These are phyloP conservation scores for Phialophora expanda DNA, from an alignment of 2,329 filamentous ascomycete genomes.

Conservation along the genomic window DNA sequence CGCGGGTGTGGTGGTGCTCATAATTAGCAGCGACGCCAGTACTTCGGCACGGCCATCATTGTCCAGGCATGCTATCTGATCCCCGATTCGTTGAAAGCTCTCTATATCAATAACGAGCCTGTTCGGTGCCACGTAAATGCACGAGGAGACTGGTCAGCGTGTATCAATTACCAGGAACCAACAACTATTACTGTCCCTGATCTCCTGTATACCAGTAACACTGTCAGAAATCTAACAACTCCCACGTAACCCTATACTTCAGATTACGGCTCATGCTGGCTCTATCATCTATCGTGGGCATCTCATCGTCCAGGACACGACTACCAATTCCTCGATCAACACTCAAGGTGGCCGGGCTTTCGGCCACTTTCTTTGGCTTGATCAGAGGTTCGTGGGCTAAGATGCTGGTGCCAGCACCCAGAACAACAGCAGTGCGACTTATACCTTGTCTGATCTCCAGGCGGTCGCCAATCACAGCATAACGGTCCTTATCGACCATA, in stretches of 20 bases:
- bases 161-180: constrained; percentile 45
- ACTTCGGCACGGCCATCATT: constrained; percentile 38
- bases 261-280: constrained; percentile 76
- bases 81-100: constrained; percentile 52
- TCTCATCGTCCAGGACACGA: constrained; percentile 67
- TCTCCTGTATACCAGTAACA: constrained; percentile 67
- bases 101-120: constrained; percentile 1
- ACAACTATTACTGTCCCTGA: constrained; percentile 59
- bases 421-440: constrained; percentile 60
- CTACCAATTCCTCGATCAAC: constrained; percentile 56
- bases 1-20: constrained; percentile 73
- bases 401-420: constrained; percentile 62
- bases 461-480: constrained; percentile 63
- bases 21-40: constrained; percentile 76
- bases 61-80: constrained; percentile 31
- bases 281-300: constrained; percentile 71
- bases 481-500: constrained; percentile 74
- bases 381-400: constrained; percentile 67
- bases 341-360: constrained; percentile 72
- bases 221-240: constrained; percentile 58
- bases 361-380: constrained; percentile 70
- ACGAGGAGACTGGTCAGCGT: constrained; percentile 8
- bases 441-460: constrained; percentile 58
- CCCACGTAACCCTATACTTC: constrained; percentile 69
- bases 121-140: neutral